Base-by-base conservation (phyloP, 169 alveolate genomes). In the Cryptosporidium muris region DNA sequence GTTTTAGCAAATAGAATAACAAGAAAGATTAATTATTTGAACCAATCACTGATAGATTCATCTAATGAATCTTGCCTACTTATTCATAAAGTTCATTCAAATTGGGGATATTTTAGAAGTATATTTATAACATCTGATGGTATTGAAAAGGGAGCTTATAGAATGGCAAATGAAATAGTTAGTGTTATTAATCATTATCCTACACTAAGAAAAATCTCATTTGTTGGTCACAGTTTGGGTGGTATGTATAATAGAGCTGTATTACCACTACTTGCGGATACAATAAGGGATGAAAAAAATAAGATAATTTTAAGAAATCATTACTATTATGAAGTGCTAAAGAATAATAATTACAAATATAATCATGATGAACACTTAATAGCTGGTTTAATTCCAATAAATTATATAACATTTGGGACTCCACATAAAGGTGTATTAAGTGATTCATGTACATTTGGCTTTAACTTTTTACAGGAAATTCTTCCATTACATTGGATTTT, bases 31-130 rank as follows among this genome's bases (percentile, higher is more conserved):
- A 74, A 58, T 34, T n/a, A 11, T 56, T 14, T 4, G 16, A 7
- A 74, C 3, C 36, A 74, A 4, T 34, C 43, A 1, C 62, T 38
- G 16, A 62, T 58, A 14, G n/a, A 58, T 16, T 9, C 40, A 60
- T 60, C 4, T 60, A 38, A 38, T 8, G 11, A 34, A 4, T 52
- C 42, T n/a, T 74, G 85, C 38, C 12, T 74, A 45, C 48, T 74
- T 58, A 74, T 74, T n/a, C 60, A 74, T 38, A 74, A 74, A 74
- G 40, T 74, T 6, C 85, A 74, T 37, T 74, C 85, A 8, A 74
- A 74, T 34, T 74, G 85, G 85, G 85, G 85, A 16, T 74, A 74
- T 45, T 74, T 74, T 64, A 74, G 85, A 25, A 74, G 85, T 54
- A 74, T 74, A 45, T 60, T 74, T 25, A 74, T 74, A 43, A 74